Base-by-base conservation (phyloP, 805 yeast genomes). In the Starmerella vaccinii region DNA sequence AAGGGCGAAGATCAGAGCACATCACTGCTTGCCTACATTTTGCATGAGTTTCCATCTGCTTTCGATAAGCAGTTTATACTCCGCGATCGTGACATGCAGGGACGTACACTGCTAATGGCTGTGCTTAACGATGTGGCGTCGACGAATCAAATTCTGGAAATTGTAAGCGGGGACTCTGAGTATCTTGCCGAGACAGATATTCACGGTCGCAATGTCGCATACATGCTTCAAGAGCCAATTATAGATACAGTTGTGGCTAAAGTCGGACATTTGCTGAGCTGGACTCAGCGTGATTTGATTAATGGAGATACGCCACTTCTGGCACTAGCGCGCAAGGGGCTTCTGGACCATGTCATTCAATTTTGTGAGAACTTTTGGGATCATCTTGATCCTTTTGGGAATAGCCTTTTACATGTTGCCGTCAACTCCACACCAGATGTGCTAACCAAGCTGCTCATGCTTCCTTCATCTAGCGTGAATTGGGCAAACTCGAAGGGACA, bases 351-450 rank as follows among this genome's bases (percentile, higher is more conserved):
- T 19, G 29, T 49, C n/a, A 18, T 40, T 1, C 26, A 41, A 3
- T 29, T 33, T 9, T n/a, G 39, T 8, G 47, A 27, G 15, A 54
- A 54, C 29, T 48, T 56, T 21, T 57, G 45, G 40, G 80, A 78
- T 26, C 97, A 90, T 61, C 68, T 77, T 7, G 97, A 90, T 61
- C 65, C 63, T 21, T 74, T 77, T 49, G 90, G 90, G 0, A 87
- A 88, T 61, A 79, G 92, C 0, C 61, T 90, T 3, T 67, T 90
- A 29, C 97, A 90, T 65, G 74, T 84, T 2, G 68, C 86, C 2
- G 43, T 39, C 5, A 27, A 75, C 76, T 46, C 73, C 74, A 13
- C 73, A 75, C 15, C 64, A 48, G 29, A 46, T n/a, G 46, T 43
- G 18, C 38, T 50, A 1, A 22, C 5, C 2, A 21, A 39, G 15